Base-by-base conservation (phyloP, 805 yeast genomes). In the Barnettozyma populi region DNA sequence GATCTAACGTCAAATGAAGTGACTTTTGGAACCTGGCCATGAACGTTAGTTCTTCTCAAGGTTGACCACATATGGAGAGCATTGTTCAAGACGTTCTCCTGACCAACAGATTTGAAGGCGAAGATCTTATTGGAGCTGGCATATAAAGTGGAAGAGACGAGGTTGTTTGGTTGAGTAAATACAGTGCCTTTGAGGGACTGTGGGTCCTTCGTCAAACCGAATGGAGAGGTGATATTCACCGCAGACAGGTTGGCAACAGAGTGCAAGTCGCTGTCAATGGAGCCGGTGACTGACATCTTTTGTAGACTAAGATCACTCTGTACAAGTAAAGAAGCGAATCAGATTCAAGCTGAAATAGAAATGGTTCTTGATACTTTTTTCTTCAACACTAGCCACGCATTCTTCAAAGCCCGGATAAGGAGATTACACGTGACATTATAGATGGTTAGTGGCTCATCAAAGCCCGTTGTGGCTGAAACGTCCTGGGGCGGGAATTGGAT, bases 41-140 rank as follows among this genome's bases (percentile, higher is more conserved):
- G 23, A n/a, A 16, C 32, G 61, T 84, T 84, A 36, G 63, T 60
- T 58, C 78, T 74, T 59, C 71, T 71, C 43, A 72, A 65, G 41
- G 69, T 64, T 39, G 73, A 62, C 96, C 96, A 89, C 44, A 74
- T 64, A 52, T 71, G 72, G 52, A 84, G 61, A 42, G 79, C 73
- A n/a, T 72, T 63, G 63, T 84, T 88, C 44, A 87, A 68, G 41
- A 78, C 71, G 55, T 80, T 75, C 5, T 78, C 73, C 46, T 79
- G 78, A n/a, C 80, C 82, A 37, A 79, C 70, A 13, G 89, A 74
- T 54, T 82, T 81, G 66, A 84, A 90, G 50, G 83, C 75, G 69
- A 87, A 87, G 52, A 86, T 72, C 52, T 76, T 73, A 50, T 73
- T 64, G 37, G 73, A 72, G 48, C 73, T 61, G 60, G 51, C 61